Percentiles rank a stretch among this genome's conserved stretches.
These are phyloP conservation scores for Hypoxylon sp. DNA, from an alignment of 2,329 filamentous ascomycete genomes.

Conservation along the genomic window DNA sequence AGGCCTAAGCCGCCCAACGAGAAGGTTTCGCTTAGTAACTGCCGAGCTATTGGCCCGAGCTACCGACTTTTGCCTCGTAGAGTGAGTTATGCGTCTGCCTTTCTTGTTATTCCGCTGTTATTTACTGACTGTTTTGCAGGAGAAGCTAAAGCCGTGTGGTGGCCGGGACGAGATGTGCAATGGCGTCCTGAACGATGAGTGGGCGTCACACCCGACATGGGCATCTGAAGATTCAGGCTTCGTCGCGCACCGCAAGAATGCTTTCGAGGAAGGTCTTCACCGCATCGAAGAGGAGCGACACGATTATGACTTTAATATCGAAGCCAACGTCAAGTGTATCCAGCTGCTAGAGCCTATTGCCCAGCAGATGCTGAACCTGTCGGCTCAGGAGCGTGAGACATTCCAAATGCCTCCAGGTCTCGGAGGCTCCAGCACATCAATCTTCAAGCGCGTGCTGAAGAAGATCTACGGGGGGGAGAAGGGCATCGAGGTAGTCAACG, in stretches of 20 bases:
- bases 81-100: slow-evolving; percentile 49
- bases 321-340: slow-evolving; percentile 92
- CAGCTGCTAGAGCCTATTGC: slow-evolving; percentile 95
- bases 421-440: slow-evolving; percentile 92
- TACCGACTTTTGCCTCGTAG: slow-evolving; percentile 91
- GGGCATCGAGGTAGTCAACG: slow-evolving; percentile 83
- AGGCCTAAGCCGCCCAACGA: slow-evolving; percentile 77
- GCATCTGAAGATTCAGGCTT: slow-evolving; percentile 98
- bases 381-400: slow-evolving; percentile 71
- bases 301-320: slow-evolving; percentile 98
- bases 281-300: slow-evolving; percentile 97
- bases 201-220: slow-evolving; percentile 99
- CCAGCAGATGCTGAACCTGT: slow-evolving; percentile 85
- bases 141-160: slow-evolving; percentile 89
- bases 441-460: slow-evolving; percentile 96
- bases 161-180: slow-evolving; percentile 95
- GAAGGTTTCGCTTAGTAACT: slow-evolving; percentile 92
- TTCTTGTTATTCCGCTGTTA: neutral
- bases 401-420: slow-evolving; percentile 86
- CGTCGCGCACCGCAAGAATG: slow-evolving; percentile 96
- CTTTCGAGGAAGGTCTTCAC: slow-evolving; percentile 91
- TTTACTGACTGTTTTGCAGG: slow-evolving; percentile 51
- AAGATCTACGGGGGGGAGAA: slow-evolving; percentile 92
- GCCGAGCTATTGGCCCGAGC: slow-evolving; percentile 92
- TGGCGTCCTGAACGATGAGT: slow-evolving; percentile 93